A percentile compares a stretch with the other conserved stretches of the same genome.
phyloP scores from a whole-genome alignment of 2,329 filamentous ascomycete genomes.

The Hypoxylon sp. region DNA sequence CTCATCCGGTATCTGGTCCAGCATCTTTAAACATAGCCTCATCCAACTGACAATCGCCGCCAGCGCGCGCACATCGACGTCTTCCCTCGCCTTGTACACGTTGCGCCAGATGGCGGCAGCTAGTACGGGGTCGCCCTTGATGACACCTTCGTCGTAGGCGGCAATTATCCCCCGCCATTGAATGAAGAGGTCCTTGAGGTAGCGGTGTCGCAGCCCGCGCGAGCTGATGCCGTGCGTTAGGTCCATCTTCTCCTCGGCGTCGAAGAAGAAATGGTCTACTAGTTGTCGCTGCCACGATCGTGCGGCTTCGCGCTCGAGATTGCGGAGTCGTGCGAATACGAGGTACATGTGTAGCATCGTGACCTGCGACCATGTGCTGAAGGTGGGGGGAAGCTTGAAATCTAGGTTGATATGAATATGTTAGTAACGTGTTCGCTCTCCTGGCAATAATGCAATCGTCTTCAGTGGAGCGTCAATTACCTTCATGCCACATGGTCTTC shows the following conservation, averaged over 20 bases:
- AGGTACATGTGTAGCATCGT: constrained; percentile 98
- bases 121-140: constrained; percentile 82
- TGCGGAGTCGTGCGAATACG: constrained; percentile 84
- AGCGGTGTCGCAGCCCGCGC: constrained; percentile 71
- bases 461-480: constrained; percentile 64
- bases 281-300: constrained; percentile 89
- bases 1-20: constrained; percentile 67
- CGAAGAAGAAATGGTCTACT: constrained; percentile 94
- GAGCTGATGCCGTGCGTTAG: constrained; percentile 79
- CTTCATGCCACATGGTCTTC: constrained; percentile 84
- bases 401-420: constrained; percentile 64
- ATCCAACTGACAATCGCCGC: constrained; percentile 72
- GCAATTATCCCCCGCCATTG: constrained; percentile 92
- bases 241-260: constrained; percentile 87
- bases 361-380: constrained; percentile 95
- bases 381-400: constrained; percentile 85
- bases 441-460: not conserved
- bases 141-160: constrained; percentile 86
- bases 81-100: constrained; percentile 79
- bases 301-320: constrained; percentile 78
- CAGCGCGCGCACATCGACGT: constrained; percentile 65
- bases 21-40: constrained; percentile 62
- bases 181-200: constrained; percentile 89
- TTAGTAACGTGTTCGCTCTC: constrained; percentile 7
- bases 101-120: constrained; percentile 94